A percentile compares a stretch with the other conserved stretches of the same genome.
phyloP scores from a whole-genome alignment of 2,329 filamentous ascomycete genomes.

The Hypoxylon sp. region DNA sequence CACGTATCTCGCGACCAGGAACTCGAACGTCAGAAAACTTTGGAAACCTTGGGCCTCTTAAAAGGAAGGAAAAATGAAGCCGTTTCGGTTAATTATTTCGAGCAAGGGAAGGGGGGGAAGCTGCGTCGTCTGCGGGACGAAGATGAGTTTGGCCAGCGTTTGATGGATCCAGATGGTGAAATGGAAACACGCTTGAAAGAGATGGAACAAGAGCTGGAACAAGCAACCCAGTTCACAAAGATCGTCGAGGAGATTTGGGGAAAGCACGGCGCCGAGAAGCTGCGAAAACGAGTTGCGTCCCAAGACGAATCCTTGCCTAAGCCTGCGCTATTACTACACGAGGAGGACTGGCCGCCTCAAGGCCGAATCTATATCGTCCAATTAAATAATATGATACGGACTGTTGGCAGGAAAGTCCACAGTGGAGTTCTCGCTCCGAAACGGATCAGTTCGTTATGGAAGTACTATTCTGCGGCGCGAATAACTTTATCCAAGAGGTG shows the following conservation, averaged over 20 bases:
- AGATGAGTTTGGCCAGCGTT: slow-evolving; percentile 58
- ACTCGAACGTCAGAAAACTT: slow-evolving; percentile 48
- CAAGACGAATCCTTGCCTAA: slow-evolving; percentile 30
- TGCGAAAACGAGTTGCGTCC: slow-evolving; percentile 46
- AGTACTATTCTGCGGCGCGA: slow-evolving; percentile 63
- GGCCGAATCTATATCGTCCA: slow-evolving; percentile 39
- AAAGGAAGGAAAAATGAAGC: slow-evolving; percentile 41
- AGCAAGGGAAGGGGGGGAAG: slow-evolving; percentile 58
- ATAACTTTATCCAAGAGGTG: slow-evolving; percentile 61
- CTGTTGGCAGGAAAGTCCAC: slow-evolving; percentile 37
- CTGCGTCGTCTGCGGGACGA: slow-evolving; percentile 57
- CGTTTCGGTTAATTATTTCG: slow-evolving; percentile 61
- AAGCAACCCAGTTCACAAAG: slow-evolving; percentile 46
- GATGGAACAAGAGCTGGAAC: slow-evolving; percentile 56
- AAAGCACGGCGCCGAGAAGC: slow-evolving; percentile 50
- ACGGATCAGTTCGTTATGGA: slow-evolving; percentile 56
- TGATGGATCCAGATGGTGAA: slow-evolving; percentile 55
- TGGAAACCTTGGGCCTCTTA: slow-evolving; percentile 50
- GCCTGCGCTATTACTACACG: slow-evolving; percentile 29
- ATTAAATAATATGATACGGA: slow-evolving; percentile 49
- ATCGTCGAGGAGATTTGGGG: slow-evolving; percentile 49
- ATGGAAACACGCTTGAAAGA: slow-evolving; percentile 55
- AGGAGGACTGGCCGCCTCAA: slow-evolving; percentile 33
- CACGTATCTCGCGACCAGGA: slow-evolving; percentile 45
- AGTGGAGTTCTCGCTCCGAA: slow-evolving; percentile 34